Percentiles rank a stretch among this genome's conserved stretches.
These are phyloP conservation scores for Carpinus fangiana DNA, from an alignment of 306 rosid species.

Conservation along the genomic window DNA sequence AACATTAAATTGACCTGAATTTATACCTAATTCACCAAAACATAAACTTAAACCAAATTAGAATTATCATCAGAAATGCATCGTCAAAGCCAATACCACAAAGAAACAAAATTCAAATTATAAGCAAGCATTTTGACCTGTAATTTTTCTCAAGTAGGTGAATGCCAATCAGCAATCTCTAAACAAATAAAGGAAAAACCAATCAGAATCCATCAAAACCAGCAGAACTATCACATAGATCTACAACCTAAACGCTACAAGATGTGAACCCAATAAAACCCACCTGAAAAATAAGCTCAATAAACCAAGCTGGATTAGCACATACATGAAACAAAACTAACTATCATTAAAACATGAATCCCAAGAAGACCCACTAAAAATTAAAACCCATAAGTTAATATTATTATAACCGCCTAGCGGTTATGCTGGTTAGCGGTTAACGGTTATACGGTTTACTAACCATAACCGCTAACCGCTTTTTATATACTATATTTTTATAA, in stretches of 20 bases:
- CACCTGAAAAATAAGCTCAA: not conserved
- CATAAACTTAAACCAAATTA: not conserved
- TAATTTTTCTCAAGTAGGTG: not conserved
- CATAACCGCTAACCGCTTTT: too few relatives aligned
- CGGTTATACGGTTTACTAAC: too few relatives aligned
- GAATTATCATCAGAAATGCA: not conserved
- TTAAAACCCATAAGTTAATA: too few relatives aligned
- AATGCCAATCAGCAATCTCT: not conserved
- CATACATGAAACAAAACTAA: not conserved
- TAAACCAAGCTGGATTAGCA: not conserved
- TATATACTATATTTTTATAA: too few relatives aligned
- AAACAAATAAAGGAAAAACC: not conserved
- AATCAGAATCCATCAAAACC: not conserved
- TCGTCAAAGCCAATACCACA: not conserved
- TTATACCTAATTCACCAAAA: not conserved
- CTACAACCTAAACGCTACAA: not conserved
- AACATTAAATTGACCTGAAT: not conserved
- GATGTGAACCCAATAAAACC: not conserved
- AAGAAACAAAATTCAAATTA: not conserved
- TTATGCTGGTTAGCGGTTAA: too few relatives aligned
- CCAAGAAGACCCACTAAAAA: not conserved
- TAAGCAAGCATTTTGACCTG: not conserved
- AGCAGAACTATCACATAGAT: not conserved
- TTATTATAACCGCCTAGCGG: too few relatives aligned
- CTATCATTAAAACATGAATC: slow-evolving; percentile 12